phyloP scores from a whole-genome alignment of 352 stramenopile genomes.

The Globisporangium barbulae region DNA sequence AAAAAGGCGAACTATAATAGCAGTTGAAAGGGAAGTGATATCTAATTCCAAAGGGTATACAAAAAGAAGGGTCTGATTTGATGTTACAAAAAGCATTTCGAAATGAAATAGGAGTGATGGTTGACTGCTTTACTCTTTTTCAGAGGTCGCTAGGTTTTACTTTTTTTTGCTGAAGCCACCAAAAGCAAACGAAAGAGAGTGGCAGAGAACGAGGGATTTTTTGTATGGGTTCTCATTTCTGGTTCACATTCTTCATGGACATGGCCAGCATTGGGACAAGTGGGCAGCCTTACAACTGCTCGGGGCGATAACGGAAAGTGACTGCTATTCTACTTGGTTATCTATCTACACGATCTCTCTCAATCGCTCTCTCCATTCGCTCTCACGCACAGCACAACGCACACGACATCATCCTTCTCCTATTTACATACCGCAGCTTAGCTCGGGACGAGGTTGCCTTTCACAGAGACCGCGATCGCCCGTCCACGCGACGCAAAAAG shows the following conservation, averaged over 20 bases:
- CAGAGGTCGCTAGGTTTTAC: neutral
- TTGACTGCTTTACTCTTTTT: conserved; percentile 13
- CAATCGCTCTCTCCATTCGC: neutral
- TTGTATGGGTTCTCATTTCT: conserved; percentile 7
- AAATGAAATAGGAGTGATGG: neutral
- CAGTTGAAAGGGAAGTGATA: neutral
- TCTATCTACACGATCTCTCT: neutral
- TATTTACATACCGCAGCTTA: neutral
- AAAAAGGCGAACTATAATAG: no score
- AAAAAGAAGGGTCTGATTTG: conserved; percentile 7
- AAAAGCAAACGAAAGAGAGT: neutral
- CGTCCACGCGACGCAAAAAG: conserved; percentile 23
- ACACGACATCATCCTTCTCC: neutral
- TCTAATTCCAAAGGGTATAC: neutral
- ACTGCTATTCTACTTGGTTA: conserved; percentile 1
- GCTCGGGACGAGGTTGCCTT: conserved; percentile 30
- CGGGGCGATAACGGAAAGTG: neutral
- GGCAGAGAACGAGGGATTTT: neutral
- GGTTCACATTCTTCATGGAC: neutral
- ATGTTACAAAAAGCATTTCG: neutral
- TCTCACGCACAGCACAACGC: neutral
- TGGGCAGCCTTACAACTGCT: neutral
- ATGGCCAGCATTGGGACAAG: neutral
- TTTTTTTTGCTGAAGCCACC: conserved; percentile 8
- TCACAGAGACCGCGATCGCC: conserved; percentile 27